These are phyloP conservation scores for Rubroboletus pulcherrimus DNA, from an alignment of 768 basidiomycete genomes.

Conservation along the genomic window DNA sequence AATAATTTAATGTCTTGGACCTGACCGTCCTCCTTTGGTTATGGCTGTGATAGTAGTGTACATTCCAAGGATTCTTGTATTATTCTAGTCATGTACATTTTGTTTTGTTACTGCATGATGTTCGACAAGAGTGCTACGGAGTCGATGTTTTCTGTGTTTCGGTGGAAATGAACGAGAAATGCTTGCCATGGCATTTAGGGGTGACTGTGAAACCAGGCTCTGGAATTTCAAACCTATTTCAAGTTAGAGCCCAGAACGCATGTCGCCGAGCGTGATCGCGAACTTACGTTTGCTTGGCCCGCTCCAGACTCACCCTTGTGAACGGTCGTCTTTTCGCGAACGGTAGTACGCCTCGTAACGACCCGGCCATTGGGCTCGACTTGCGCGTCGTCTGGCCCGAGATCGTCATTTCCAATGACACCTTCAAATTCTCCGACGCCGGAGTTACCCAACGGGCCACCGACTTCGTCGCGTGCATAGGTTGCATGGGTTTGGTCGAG, in stretches of 20 bases:
- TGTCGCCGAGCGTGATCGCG: neutral
- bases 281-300: slow-evolving; percentile 19
- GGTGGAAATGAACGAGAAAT: neutral
- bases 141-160: neutral
- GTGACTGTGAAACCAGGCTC: neutral
- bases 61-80: neutral
- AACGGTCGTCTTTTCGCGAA: slow-evolving; percentile 7
- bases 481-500: slow-evolving; percentile 22
- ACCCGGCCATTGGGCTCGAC: slow-evolving; percentile 25
- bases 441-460: slow-evolving; percentile 26
- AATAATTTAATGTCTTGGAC: neutral
- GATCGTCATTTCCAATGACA: slow-evolving; percentile 27
- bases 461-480: slow-evolving; percentile 27
- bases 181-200: neutral
- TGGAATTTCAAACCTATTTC: slow-evolving; percentile 13
- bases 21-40: too few species aligned
- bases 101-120: neutral
- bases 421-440: slow-evolving; percentile 32
- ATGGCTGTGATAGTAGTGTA: neutral
- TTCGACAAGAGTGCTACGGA: neutral
- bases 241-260: neutral
- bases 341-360: slow-evolving; percentile 15
- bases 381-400: slow-evolving; percentile 22
- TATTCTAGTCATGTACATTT: slow-evolving; percentile 2
- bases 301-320: neutral